phyloP scores from a whole-genome alignment of 2,329 filamentous ascomycete species.

The Colletotrichum sp. region DNA sequence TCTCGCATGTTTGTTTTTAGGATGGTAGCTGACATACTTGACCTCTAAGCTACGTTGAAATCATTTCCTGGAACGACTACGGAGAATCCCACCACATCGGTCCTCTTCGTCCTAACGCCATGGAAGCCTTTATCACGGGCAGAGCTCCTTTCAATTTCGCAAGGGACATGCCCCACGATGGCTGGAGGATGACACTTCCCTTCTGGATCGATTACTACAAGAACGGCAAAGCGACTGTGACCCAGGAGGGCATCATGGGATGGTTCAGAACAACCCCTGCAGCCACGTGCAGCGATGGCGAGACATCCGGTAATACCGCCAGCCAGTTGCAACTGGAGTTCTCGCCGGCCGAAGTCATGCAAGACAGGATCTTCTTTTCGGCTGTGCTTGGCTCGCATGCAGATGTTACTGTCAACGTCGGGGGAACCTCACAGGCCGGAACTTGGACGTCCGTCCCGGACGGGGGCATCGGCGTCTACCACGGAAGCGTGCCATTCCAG shows the following conservation, averaged over 20 bases:
- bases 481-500: slow-evolving; percentile 28
- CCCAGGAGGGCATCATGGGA: slow-evolving; percentile 28
- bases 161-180: slow-evolving; percentile 51
- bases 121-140: neutral
- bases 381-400: slow-evolving; percentile 25
- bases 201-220: slow-evolving; percentile 57
- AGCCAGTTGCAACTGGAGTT: slow-evolving; percentile 27
- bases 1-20: slow-evolving; percentile 40
- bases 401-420: slow-evolving; percentile 28
- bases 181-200: slow-evolving; percentile 51
- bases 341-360: slow-evolving; percentile 13
- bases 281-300: slow-evolving; percentile 28
- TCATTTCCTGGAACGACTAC: slow-evolving; percentile 58
- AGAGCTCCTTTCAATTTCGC: slow-evolving; percentile 53
- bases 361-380: slow-evolving; percentile 27
- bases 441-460: neutral
- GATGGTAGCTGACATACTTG: rapidly evolving
- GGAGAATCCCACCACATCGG: slow-evolving; percentile 61
- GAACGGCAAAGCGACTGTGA: slow-evolving; percentile 33
- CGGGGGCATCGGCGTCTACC: slow-evolving; percentile 30
- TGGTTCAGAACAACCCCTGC: slow-evolving; percentile 35
- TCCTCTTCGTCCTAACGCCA: slow-evolving; percentile 43
- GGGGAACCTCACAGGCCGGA: slow-evolving; percentile 7
- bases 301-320: slow-evolving; percentile 32
- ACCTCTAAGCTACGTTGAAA: slow-evolving; percentile 32